These are phyloP conservation scores for Zoysia pacifica DNA, from an alignment of 176 grass and related monocot genomes.

Conservation along the genomic window DNA sequence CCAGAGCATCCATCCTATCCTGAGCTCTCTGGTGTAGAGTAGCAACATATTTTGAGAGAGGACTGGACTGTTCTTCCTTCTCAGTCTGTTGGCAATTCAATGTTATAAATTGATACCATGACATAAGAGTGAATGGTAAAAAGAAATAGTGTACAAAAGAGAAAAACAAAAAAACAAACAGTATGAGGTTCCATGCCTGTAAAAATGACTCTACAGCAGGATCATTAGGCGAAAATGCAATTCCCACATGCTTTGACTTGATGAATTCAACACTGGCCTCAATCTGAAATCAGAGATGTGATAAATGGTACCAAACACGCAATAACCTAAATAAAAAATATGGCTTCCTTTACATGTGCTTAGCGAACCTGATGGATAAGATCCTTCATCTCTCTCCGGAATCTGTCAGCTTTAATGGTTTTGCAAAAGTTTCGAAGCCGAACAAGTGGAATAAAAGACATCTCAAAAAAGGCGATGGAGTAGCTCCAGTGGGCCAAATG, in stretches of 20 bases:
- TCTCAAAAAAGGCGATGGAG: constrained; percentile 77
- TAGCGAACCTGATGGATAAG: constrained; percentile 78
- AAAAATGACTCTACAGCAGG: constrained; percentile 72
- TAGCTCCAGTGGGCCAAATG: constrained; percentile 94
- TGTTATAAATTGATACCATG: constrained; percentile 18
- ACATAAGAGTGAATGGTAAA: constrained; percentile 20
- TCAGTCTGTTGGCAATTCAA: constrained; percentile 59
- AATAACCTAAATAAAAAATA: constrained; percentile 16
- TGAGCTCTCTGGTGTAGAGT: constrained; percentile 64
- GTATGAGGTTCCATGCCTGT: constrained; percentile 40
- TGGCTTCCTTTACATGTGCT: constrained; percentile 11
- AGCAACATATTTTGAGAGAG: constrained; percentile 75
- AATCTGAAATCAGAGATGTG: constrained; percentile 53
- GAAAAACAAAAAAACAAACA: constrained; percentile 1
- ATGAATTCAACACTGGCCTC: constrained; percentile 73
- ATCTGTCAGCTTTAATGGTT: constrained; percentile 81
- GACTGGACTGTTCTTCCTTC: constrained; percentile 68
- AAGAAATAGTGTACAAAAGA: constrained; percentile 5
- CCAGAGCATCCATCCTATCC: constrained; percentile 64
- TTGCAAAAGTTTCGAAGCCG: constrained; percentile 77
- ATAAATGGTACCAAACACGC: constrained; percentile 22
- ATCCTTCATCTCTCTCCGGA: constrained; percentile 86
- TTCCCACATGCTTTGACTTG: constrained; percentile 53
- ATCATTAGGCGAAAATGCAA: constrained; percentile 80
- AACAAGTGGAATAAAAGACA: constrained; percentile 83